Base-by-base conservation (phyloP, 1,139 yeast genomes). In the Kodamaea anthophila region DNA sequence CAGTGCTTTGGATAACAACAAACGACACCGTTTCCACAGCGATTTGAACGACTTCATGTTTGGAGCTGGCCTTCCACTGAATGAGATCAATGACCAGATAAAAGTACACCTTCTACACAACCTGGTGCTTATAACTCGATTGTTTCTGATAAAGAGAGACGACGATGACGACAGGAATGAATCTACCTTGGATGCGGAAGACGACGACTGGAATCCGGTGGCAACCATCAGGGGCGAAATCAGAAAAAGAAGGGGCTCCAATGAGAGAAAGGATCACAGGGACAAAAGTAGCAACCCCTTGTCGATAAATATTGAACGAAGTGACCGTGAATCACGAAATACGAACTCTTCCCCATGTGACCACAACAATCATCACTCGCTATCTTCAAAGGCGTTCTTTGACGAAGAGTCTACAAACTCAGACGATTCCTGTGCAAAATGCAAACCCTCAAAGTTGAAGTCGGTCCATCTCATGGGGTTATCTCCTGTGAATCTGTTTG, bases 51-150 rank as follows among this genome's bases (percentile, higher is more conserved):
- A 69, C 36, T 70, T 62, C 40, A 69, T 72, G 71, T 74, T 72
- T 47, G 80, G 80, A 5, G 68, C 73, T 36, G 78, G 78, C 1
- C 48, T 73, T 20, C 74, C 77, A 9, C 53, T 70, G 5, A 69
- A 60, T 38, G 77, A 73, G 36, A 49, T 58, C n/a, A 58, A 57
- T 20, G 47, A 60, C 15, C 49, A 64, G 11, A 68, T 74, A 3
- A 74, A 73, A 38, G 43, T 73, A 6, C 78, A 73, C 45, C 43
- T 58, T 18, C 47, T 74, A 12, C 77, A 77, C 1, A 49, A 50
- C 15, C 58, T 73, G 5, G 58, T 73, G 6, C 47, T 74, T 18
- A 47, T 73, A 18, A 67, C 78, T 0, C 45, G 70, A 34, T 44
- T 72, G 12, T 70, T 74, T 38, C 60, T 60, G 49, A 55, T 67